Percentiles rank a stretch among this genome's conserved stretches.
These are phyloP conservation scores for Carex scoparia DNA, from an alignment of 176 grass and related monocot species.

Conservation along the genomic window DNA sequence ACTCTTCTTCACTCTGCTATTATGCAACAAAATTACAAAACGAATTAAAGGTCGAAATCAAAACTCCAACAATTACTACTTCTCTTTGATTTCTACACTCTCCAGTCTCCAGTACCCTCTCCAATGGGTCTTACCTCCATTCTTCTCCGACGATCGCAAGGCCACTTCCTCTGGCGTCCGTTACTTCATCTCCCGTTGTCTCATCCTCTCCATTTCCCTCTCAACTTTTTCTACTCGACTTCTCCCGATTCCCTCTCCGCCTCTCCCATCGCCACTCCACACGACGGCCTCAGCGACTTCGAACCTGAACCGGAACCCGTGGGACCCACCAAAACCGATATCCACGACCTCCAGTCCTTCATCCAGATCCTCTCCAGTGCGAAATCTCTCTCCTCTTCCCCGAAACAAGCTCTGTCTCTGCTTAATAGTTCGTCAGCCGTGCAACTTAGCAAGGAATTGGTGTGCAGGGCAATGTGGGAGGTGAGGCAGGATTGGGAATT, in stretches of 20 bases:
- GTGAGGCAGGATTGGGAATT: constrained; percentile 55
- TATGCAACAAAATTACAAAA: background rate
- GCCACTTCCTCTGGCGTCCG: background rate
- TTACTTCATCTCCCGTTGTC: background rate
- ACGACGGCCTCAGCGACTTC: constrained; percentile 51
- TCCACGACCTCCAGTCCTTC: constrained; percentile 49
- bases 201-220: background rate
- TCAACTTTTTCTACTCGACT: background rate
- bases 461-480: constrained; percentile 63
- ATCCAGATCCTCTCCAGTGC: constrained; percentile 50
- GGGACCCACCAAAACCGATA: background rate
- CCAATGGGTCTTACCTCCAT: constrained; percentile 20
- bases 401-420: constrained; percentile 44
- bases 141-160: background rate
- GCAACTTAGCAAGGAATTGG: background rate
- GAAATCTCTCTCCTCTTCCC: constrained; percentile 38
- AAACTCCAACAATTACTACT: background rate
- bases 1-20: too few relatives aligned
- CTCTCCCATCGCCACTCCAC: constrained; percentile 2
- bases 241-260: background rate
- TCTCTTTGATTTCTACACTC: background rate
- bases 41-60: background rate
- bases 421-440: constrained; percentile 32
- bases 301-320: constrained; percentile 36
- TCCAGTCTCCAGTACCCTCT: background rate